Base-by-base conservation (phyloP, 2,329 filamentous ascomycete genomes). In the Colletotrichum sp. region DNA sequence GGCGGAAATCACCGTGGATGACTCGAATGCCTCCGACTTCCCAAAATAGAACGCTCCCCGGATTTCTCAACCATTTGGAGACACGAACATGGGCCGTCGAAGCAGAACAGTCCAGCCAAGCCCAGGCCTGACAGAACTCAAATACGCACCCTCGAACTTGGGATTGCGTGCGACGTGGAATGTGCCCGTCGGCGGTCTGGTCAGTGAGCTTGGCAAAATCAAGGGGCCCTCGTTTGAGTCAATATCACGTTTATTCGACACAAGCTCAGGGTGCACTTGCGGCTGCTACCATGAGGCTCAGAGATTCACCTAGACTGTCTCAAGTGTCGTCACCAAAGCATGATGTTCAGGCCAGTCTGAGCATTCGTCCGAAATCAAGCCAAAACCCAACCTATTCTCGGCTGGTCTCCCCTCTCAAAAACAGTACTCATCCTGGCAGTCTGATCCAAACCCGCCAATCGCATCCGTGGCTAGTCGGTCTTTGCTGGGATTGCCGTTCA, bases 201-300 rank as follows among this genome's bases (percentile, higher is more conserved):
- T 54, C 55, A n/a, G 8, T 36, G 65, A 65, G 16, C 38, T 62
- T 68, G 64, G 55, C 31, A 29, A 59, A 63, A 38, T 47, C n/a
- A 66, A 51, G 57, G 57, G 29, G 8, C 9, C 38, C 57, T 31
- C 29, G 21, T 34, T 33, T 38, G 47, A 12, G 16, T 36, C 65
- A 68, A 38, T 33, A n/a, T 51, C 33, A 68, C 36, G 36, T 55
- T 68, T 63, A 24, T 65, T 73, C 51, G 66, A 73, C 64, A 70
- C 70, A 69, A 68, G 31, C 59, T 72, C 58, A 38, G 18, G 31
- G 24, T 18, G 33, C 33, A 36, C 21, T 27, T 24, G 18, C 61
- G 61, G 38, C 66, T 54, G 66, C 66, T 36, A 51, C 66, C 31
- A 8, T 38, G 16, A 33, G 55, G 54, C 18, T 12, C 33, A 33